Conservation (phyloP, 768 basidiomycete species). For the Lactifluus rugatus region DNA sequence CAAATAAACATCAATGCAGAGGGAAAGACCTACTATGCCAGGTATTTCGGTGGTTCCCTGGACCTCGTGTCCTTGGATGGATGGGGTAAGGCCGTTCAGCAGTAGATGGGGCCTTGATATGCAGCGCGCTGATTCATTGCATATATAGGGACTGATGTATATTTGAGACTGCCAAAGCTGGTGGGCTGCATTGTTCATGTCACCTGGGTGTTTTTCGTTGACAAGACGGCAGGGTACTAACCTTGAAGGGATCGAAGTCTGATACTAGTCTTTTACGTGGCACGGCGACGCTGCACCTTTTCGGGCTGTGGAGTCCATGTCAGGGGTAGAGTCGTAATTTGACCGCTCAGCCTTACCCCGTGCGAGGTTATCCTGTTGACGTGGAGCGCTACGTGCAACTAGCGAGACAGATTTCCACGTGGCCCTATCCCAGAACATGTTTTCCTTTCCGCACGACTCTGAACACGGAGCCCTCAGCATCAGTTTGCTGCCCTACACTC, state of each 20-base stretch:
- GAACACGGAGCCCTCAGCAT: too few species aligned
- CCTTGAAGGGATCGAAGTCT: slow-evolving; percentile 76
- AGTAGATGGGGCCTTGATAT: neutral
- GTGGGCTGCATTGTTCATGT: slow-evolving; percentile 32
- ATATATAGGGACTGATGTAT: slow-evolving; percentile 67
- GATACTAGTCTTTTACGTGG: slow-evolving; percentile 9
- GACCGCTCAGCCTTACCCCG: neutral
- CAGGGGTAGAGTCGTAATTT: neutral
- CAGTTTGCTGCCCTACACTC: neutral
- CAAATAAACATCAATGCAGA: neutral
- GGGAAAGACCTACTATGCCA: slow-evolving; percentile 22
- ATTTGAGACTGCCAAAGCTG: slow-evolving; percentile 69
- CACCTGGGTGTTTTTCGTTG: neutral
- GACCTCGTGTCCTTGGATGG: slow-evolving; percentile 74
- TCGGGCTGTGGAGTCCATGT: neutral
- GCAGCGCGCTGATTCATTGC: neutral
- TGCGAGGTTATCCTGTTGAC: neutral
- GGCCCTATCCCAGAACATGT: neutral
- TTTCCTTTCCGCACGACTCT: neutral
- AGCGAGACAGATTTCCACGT: neutral
- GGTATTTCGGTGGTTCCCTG: slow-evolving; percentile 77
- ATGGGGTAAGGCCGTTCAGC: slow-evolving; percentile 50
- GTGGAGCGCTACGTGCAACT: neutral
- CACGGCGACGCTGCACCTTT: neutral
- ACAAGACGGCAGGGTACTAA: slow-evolving; percentile 57